Conservation (phyloP, 495 filamentous ascomycete genomes). For the Collariella sp. region DNA sequence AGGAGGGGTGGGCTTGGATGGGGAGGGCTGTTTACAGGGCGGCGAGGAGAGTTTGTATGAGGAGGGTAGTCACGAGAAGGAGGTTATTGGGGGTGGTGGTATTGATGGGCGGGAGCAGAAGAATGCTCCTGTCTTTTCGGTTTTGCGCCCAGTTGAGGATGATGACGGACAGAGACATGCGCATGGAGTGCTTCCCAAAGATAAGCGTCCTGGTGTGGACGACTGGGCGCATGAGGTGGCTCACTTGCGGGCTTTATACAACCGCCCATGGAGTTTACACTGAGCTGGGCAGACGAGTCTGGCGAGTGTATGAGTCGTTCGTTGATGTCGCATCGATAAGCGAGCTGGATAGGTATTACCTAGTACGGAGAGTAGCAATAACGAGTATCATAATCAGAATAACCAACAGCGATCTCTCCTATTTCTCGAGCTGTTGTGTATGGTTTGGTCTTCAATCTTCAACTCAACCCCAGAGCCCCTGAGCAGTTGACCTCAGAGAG, state of each 20-base stretch:
- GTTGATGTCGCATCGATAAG: not conserved
- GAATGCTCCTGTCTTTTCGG: not conserved
- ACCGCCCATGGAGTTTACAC: slow-evolving; percentile 6
- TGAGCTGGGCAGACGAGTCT: not conserved
- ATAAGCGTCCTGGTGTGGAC: not conserved
- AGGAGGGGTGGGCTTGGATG: not conserved
- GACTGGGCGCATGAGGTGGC: slow-evolving; percentile 7
- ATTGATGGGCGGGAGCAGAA: not conserved
- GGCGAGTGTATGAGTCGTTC: not conserved
- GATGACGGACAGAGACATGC: not conserved
- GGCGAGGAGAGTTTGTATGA: not conserved
- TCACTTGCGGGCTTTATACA: slow-evolving; percentile 5
- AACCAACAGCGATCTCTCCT: too few relatives aligned
- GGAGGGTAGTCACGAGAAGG: not conserved
- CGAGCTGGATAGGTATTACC: not conserved
- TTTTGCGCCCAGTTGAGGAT: not conserved
- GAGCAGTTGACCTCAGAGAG: too few relatives aligned
- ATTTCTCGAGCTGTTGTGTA: too few relatives aligned
- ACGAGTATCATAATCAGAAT: too few relatives aligned
- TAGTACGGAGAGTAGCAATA: slow-evolving; percentile 4
- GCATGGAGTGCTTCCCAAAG: not conserved
- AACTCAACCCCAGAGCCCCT: too few relatives aligned
- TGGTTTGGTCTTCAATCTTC: too few relatives aligned
- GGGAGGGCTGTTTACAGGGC: not conserved
- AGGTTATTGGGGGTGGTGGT: not conserved